Percentiles rank a stretch among this genome's conserved stretches.
phyloP scores from a whole-genome alignment of 768 basidiomycete genomes.

The Serendipita sp. region DNA sequence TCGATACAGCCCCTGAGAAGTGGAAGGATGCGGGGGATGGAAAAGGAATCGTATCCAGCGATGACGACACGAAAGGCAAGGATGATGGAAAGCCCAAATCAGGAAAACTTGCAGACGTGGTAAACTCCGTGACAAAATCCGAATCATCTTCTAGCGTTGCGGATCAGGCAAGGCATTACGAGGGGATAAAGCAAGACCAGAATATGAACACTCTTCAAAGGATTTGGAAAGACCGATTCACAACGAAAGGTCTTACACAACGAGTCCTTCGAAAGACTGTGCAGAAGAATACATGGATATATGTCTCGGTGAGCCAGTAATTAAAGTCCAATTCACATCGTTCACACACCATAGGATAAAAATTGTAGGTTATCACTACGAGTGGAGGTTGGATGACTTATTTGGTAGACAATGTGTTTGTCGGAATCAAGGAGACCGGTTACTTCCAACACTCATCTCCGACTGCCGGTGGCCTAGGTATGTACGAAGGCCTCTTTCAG shows the following conservation, averaged over 20 bases:
- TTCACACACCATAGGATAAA: constrained; percentile 26
- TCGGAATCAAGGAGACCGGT: constrained; percentile 50
- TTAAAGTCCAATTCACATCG: background rate
- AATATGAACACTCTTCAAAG: constrained; percentile 20
- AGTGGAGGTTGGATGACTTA: too few relatives aligned
- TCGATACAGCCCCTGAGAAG: constrained; percentile 42
- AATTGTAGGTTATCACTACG: constrained; percentile 25
- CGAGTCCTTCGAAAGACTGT: constrained; percentile 42
- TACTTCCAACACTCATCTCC: constrained; percentile 54
- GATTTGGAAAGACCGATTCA: constrained; percentile 30
- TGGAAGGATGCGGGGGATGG: constrained; percentile 50
- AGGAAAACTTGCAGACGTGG: constrained; percentile 1
- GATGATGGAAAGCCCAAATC: constrained; percentile 17
- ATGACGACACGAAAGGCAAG: constrained; percentile 15
- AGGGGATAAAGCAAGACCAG: constrained; percentile 9
- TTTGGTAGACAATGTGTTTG: constrained; percentile 39
- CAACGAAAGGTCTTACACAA: constrained; percentile 34
- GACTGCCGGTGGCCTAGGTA: constrained; percentile 25
- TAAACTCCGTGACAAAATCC: constrained; percentile 6
- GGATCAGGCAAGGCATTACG: constrained; percentile 13
- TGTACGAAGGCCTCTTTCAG: background rate
- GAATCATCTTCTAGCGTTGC: constrained; percentile 10
- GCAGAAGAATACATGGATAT: constrained; percentile 50
- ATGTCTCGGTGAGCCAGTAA: constrained; percentile 33
- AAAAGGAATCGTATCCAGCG: constrained; percentile 27